Base-by-base conservation (phyloP, 306 rosid genomes). In the Glycine tomentella region DNA sequence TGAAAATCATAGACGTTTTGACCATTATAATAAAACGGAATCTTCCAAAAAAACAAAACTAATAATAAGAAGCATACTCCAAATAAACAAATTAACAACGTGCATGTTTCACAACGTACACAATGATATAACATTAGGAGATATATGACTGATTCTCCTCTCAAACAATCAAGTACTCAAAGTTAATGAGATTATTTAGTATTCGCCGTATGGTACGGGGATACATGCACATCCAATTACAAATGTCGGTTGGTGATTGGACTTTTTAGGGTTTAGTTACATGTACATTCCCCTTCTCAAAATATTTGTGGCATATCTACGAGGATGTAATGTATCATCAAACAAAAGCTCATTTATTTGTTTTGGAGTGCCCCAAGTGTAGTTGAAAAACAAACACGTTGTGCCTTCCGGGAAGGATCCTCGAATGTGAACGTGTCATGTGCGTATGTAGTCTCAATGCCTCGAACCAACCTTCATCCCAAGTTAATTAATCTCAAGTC, bases 401-500 rank as follows among this genome's bases (percentile, higher is more conserved):
- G 36, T 44, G 65, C 65, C 84, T 80, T 72, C 84, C 58, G 4
- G 2, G 79, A 80, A 80, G 79, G 74, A 73, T 51, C 72, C 7
- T 8, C 12, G 4, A 7, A 5, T 16, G 64, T 50, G 13, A 80
- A 51, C 74, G 74, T 80, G 84, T 80, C 73, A 17, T 8, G 16
- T 49, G 69, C 40, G 45, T 13, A 36, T 64, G 8, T 33, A 63
- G 31, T 25, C 63, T 33, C 50, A 62, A 49, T 63, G 53, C 48
- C 45, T 63, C 49, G 13, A 76, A 76, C 81, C 67, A 42, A 40
- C 67, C 40, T 64, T 25, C 2, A 9, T 40, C 51, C 67, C 48
- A 51, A 81, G 74, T 72, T 79, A n/a, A n/a, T n/a, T n/a, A 72
- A 80, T 38, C 79, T 40, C 79, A 72, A 72, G 84, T 81, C 78